Evolutionary conservation across 2,329 filamentous ascomycete genomes (phyloP).

Genomic region (Laburnicola sp.): DNA sequence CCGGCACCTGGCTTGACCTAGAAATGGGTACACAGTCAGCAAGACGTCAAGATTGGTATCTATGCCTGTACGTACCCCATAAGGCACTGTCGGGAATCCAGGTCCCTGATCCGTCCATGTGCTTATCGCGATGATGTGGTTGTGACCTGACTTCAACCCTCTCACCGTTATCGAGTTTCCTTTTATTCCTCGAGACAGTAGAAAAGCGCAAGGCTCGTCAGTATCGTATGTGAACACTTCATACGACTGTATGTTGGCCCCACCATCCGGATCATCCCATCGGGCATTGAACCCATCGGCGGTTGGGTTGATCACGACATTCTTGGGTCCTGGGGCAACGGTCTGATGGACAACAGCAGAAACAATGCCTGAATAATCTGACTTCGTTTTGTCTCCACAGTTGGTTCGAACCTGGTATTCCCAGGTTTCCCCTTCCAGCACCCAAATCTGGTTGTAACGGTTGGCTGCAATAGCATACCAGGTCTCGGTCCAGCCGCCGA

Average conservation of each 20-base stretch:
- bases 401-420: slow-evolving; percentile 11
- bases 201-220: slow-evolving; percentile 2
- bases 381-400: slow-evolving; percentile 1
- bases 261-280: slow-evolving; percentile 7
- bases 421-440: slow-evolving; percentile 12
- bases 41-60: no score
- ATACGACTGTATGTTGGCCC: slow-evolving; percentile 4
- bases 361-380: not conserved
- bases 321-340: slow-evolving; percentile 8
- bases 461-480: not conserved
- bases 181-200: slow-evolving; percentile 6
- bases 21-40: no score
- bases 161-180: slow-evolving; percentile 6
- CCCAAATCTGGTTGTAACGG: slow-evolving; percentile 7
- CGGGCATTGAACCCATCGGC: slow-evolving; percentile 3
- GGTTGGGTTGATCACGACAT: slow-evolving; percentile 6
- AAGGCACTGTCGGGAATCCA: slow-evolving; percentile 3
- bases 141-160: slow-evolving; percentile 5
- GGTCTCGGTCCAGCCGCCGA: slow-evolving; percentile 5
- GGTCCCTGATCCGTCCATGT: slow-evolving; percentile 8
- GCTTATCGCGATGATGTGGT: slow-evolving; percentile 5
- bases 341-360: slow-evolving; percentile 2
- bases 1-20: not conserved
- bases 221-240: slow-evolving; percentile 8
- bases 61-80: not conserved